These are phyloP conservation scores for Botrytis hyacinthi DNA, from an alignment of 2,329 filamentous ascomycete species.

Conservation along the genomic window DNA sequence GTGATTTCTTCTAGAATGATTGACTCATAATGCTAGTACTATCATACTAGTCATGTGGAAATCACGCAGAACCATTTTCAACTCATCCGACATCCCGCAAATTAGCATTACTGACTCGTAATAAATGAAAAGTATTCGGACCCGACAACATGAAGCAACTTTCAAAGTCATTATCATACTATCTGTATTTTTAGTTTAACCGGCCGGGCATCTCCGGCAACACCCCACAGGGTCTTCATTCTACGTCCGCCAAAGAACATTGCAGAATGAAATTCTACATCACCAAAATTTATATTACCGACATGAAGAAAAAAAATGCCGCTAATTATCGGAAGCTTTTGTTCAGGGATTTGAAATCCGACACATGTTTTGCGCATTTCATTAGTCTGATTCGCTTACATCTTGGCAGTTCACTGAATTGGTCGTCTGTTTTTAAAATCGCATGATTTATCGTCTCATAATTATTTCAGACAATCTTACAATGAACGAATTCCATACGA, in stretches of 20 bases:
- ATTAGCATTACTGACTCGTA: neutral
- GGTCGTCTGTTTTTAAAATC: conserved; percentile 3
- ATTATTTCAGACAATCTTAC: neutral
- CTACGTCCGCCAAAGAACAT: neutral
- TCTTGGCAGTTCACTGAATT: neutral
- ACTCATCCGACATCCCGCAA: neutral
- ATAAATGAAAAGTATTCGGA: neutral
- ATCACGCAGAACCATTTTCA: neutral
- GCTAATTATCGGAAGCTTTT: neutral
- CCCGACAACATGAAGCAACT: neutral
- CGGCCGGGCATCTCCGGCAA: neutral
- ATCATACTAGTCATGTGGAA: neutral
- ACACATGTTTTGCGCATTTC: neutral
- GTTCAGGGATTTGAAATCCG: neutral
- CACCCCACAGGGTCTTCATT: neutral
- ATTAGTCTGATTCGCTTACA: neutral
- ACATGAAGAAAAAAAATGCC: neutral
- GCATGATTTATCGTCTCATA: conserved; percentile 20
- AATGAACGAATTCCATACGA: neutral
- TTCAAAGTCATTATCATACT: neutral
- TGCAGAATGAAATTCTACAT: neutral
- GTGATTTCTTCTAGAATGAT: conserved; percentile 4
- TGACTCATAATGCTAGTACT: neutral
- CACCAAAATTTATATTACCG: neutral
- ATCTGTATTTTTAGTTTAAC: neutral